Evolutionary conservation across 495 filamentous ascomycete genomes (phyloP), one percentile per base, ranked within the genome.

Genomic region (Penicillium canescens): DNA sequence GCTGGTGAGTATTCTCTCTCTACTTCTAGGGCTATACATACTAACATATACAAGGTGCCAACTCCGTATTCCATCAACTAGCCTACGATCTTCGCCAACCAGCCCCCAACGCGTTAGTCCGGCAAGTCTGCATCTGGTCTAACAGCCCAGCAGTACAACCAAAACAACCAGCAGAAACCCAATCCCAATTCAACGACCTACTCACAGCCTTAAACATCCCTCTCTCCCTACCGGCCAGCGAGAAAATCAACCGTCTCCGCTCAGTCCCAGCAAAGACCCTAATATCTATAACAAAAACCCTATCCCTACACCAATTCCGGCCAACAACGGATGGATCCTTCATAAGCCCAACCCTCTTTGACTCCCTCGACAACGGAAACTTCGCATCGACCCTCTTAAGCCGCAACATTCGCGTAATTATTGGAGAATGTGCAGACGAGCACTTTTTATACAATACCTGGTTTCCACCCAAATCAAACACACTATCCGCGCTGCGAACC

Each of bases 51-150:
- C 6, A 7, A 74, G 87, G 87, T 23, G 81, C 83, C 28, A 86
- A 87, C 63, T 86, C 84, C 40, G 80, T 79, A 57, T 77, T 84
- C 61, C 73, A 83, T 52, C 82, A 84, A 67, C 61, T 85, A 3
- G 72, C 78, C 31, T 78, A 82, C 62, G 82, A 85, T 49, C 64
- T 84, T 31, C 70, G 68, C 35, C 68, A 78, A 36, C 71, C 77
- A 0, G 64, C 62, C 26, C 47, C 65, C 7, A 46, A 74, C 23
- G 50, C 61, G 28, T 65, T 82, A 51, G 68, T 84, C 50, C 74
- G 69, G 31, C 68, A 76, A 49, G 74, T 65, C n/a, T 70, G 78
- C 34, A 81, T 83, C 68, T 78, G 73, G 58, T 82, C 79, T 18
- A 84, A 84, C 57, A 76, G 77, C 3, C 79, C 81, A 13, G 79